Base-by-base conservation (phyloP, 345 rosid genomes). In the Ailanthus altissimus region DNA sequence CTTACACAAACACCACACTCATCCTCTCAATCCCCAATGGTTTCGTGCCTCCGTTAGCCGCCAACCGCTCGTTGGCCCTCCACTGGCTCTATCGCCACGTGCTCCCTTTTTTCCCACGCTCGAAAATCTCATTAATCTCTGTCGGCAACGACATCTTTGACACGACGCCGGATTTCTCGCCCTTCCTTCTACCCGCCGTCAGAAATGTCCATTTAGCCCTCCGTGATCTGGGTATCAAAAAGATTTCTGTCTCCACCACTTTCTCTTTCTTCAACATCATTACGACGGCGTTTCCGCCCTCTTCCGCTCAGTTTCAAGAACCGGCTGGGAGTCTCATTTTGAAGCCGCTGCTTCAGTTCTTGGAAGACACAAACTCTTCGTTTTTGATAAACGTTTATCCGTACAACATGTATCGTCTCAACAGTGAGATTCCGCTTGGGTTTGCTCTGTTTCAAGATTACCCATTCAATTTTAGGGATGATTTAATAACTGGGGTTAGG, bases 1-100 rank as follows among this genome's bases (percentile, higher is more conserved):
- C 94, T 40, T 93, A 83, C 90, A 86, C 93, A 20, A 93, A 94
- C 89, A 90, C 86, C 66, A 84, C 95, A 4, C 90, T 94, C 61
- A 79, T 94, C 77, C 97, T 94, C 79, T 88, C 95, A 63, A 84
- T 94, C 78, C 93, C 99, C n/a, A 93, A 93, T 84, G 63, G 84
- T 20, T 81, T 90, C 15, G 83, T 93, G 76, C 93, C 91, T 0
- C 74, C 91, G 38, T 75, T 93, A 60, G 95, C 99, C n/a, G 67
- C 90, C 47, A 94, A 93, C 70, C 95, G 93, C 62, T 84, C 99
- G 0, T 74, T 80, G 40, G 98, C 99, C 20, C 81, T 85, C 73
- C 85, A 85, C 0, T 93, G 99, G 98, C 83, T 92, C 18, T 89
- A 85, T 81, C 79, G 78, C 47, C 94, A 90, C 69, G 96, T 94